Conservation (phyloP, 495 filamentous ascomycete species). For the Immersiella caudata region DNA sequence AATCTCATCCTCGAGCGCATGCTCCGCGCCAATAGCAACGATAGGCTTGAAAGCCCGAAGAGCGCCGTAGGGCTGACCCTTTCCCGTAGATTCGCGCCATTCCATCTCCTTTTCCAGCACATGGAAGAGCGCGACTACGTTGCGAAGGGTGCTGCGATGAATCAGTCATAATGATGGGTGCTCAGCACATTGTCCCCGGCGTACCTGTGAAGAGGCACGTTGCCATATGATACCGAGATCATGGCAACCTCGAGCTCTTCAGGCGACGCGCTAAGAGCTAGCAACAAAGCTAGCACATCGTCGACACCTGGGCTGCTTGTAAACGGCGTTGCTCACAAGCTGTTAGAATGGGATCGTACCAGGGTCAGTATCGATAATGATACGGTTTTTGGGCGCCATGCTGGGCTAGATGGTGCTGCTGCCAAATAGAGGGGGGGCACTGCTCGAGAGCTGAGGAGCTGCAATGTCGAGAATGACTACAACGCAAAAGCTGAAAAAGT, state of each 20-base stretch:
- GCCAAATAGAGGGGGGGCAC: neutral
- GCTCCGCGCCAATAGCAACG: slow-evolving; percentile 82
- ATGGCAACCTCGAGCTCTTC: slow-evolving; percentile 88
- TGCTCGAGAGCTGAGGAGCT: neutral
- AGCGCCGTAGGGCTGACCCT: slow-evolving; percentile 62
- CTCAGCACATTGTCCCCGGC: slow-evolving; percentile 32
- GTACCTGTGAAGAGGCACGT: slow-evolving; percentile 76
- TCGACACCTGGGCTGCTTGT: slow-evolving; percentile 68
- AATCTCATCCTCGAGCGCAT: slow-evolving; percentile 80
- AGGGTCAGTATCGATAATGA: slow-evolving; percentile 96
- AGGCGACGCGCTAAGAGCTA: slow-evolving; percentile 79
- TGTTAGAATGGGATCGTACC: slow-evolving; percentile 40
- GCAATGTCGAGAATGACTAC: neutral
- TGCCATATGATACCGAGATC: slow-evolving; percentile 90
- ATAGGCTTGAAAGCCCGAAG: slow-evolving; percentile 73
- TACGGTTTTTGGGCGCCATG: slow-evolving; percentile 66
- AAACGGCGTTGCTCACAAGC: neutral
- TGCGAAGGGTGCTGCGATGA: slow-evolving; percentile 74
- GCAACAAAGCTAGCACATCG: slow-evolving; percentile 80
- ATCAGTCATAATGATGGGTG: slow-evolving; percentile 14
- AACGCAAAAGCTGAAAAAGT: neutral
- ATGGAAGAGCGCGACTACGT: slow-evolving; percentile 89
- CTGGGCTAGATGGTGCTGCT: slow-evolving; percentile 4
- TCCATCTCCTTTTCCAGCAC: slow-evolving; percentile 85
- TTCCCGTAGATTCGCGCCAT: slow-evolving; percentile 73